Percentiles rank a stretch among this genome's conserved stretches.
These are phyloP conservation scores for Mucor indicus DNA, from an alignment of 371 early-diverging fungal species.

Conservation along the genomic window DNA sequence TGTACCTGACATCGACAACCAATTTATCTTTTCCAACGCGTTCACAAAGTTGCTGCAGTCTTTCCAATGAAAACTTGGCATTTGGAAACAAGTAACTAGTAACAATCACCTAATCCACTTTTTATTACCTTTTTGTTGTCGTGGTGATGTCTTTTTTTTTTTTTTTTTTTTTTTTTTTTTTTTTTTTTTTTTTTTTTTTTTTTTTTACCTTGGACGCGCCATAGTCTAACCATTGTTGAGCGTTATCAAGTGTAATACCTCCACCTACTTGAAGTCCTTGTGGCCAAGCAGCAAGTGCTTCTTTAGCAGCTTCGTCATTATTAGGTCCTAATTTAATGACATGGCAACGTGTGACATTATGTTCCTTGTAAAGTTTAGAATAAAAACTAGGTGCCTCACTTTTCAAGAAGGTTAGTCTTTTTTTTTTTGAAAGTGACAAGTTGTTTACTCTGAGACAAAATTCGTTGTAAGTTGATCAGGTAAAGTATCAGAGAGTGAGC, in stretches of 20 bases:
- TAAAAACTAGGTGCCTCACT: slow-evolving; percentile 79
- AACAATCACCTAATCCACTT: slow-evolving; percentile 74
- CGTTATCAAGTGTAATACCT: slow-evolving; percentile 89
- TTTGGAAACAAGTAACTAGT: slow-evolving; percentile 92
- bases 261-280: slow-evolving; percentile 90
- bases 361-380: slow-evolving; percentile 72
- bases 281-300: slow-evolving; percentile 86
- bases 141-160: too few species aligned
- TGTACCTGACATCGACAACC: slow-evolving; percentile 87
- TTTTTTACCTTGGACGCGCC: slow-evolving; percentile 77
- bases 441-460: slow-evolving; percentile 78
- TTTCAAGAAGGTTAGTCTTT: not conserved
- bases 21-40: slow-evolving; percentile 76
- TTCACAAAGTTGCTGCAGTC: slow-evolving; percentile 60
- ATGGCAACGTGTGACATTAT: slow-evolving; percentile 84
- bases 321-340: slow-evolving; percentile 91
- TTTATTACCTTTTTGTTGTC: too few species aligned
- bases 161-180: too few species aligned
- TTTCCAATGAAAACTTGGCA: slow-evolving; percentile 64
- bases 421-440: not conserved
- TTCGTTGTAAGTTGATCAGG: slow-evolving; percentile 78
- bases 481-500: slow-evolving; percentile 72
- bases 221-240: slow-evolving; percentile 77
- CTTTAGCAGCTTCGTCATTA: slow-evolving; percentile 85
- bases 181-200: not conserved